These are phyloP conservation scores for Cryptococcus jaspeensis DNA, from an alignment of 1,284 basidiomycete species.

Conservation along the genomic window DNA sequence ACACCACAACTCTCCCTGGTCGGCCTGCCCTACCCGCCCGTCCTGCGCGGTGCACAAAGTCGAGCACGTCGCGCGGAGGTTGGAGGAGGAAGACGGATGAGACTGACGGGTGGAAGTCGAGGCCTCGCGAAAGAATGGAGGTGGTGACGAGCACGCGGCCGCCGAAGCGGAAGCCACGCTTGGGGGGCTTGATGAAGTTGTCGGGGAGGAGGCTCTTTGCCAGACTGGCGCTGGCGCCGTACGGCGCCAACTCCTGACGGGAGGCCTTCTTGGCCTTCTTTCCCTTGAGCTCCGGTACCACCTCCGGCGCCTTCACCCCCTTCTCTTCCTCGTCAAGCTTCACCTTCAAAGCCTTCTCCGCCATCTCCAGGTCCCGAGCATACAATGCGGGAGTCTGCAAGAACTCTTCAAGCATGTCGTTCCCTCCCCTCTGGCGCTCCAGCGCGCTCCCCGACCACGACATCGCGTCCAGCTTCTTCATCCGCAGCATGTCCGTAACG, in stretches of 20 bases:
- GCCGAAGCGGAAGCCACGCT: slow-evolving; percentile 47
- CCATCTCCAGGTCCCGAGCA: not conserved
- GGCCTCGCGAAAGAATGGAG: slow-evolving; percentile 82
- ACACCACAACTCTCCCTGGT: slow-evolving; percentile 59
- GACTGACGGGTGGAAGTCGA: slow-evolving; percentile 77
- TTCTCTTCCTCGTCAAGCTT: not conserved
- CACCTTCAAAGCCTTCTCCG: slow-evolving; percentile 1
- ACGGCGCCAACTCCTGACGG: no score
- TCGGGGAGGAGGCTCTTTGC: no score
- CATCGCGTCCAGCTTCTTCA: slow-evolving; percentile 65
- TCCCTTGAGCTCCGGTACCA: not conserved
- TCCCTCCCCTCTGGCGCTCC: slow-evolving; percentile 63
- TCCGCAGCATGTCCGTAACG: slow-evolving; percentile 60
- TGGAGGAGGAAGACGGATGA: slow-evolving; percentile 79
- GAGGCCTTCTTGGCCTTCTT: no score
- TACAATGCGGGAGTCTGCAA: slow-evolving; percentile 12
- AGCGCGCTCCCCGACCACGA: slow-evolving; percentile 62
- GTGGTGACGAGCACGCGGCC: slow-evolving; percentile 75
- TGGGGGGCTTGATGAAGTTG: not conserved
- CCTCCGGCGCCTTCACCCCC: not conserved
- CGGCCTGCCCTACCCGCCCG: slow-evolving; percentile 63
- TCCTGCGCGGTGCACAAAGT: slow-evolving; percentile 86
- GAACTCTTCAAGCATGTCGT: slow-evolving; percentile 68
- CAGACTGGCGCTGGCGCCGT: no score
- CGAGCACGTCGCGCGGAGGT: slow-evolving; percentile 78